These are phyloP conservation scores for Capsicum rhomboideum DNA, from an alignment of 257 asterid genomes.

Conservation along the genomic window DNA sequence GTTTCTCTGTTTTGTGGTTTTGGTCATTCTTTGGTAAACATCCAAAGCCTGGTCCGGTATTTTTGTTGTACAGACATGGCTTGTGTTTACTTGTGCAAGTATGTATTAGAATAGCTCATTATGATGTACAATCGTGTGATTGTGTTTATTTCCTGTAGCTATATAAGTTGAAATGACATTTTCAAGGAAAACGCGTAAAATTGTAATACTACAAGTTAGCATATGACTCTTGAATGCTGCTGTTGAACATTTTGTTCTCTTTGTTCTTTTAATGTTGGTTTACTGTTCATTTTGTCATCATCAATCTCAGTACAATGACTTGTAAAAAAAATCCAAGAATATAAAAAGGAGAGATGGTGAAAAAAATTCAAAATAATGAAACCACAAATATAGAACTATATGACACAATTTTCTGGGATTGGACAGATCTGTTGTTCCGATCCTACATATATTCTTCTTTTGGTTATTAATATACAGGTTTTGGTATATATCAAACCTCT, in stretches of 20 bases:
- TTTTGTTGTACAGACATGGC: conserved; percentile 2
- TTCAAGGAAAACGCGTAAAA: not conserved
- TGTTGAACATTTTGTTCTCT: not conserved
- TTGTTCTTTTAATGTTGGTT: not conserved
- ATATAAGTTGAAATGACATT: not conserved
- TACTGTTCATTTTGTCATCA: not conserved
- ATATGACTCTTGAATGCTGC: not conserved
- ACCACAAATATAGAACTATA: no score
- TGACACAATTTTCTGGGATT: no score
- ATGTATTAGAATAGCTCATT: not conserved
- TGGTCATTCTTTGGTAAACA: conserved; percentile 1
- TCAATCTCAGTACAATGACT: not conserved
- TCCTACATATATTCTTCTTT: no score
- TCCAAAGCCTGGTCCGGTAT: not conserved
- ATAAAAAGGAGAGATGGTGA: no score
- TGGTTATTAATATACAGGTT: no score
- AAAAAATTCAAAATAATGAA: no score
- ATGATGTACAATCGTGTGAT: not conserved
- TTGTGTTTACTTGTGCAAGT: not conserved
- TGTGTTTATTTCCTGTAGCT: not conserved
- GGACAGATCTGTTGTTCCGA: no score
- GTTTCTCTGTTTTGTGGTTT: not conserved
- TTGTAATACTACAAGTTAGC: not conserved
- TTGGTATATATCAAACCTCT: no score
- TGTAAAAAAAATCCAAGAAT: not conserved